These are phyloP conservation scores for Friedmanniomyces simplex DNA, from an alignment of 495 filamentous ascomycete genomes.

Conservation along the genomic window DNA sequence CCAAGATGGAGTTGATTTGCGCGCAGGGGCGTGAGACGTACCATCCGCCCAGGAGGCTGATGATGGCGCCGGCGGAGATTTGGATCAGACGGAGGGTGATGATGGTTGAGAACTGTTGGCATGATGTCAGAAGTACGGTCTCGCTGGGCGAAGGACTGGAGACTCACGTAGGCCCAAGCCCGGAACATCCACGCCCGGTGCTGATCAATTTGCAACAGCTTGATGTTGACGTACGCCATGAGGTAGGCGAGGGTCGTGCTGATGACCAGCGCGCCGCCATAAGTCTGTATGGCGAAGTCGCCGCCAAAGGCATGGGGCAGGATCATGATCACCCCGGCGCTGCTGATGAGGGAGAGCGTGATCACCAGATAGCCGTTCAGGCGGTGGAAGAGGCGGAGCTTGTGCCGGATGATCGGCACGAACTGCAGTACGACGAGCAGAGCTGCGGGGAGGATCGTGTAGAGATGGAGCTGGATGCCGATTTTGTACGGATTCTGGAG, in stretches of 20 bases:
- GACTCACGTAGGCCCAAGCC: constrained; percentile 37
- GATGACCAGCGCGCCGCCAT: constrained; percentile 31
- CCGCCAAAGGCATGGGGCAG: constrained; percentile 38
- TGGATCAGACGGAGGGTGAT: constrained; percentile 39
- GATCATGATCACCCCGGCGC: constrained; percentile 37
- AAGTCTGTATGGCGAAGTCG: constrained; percentile 31
- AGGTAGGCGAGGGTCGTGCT: constrained; percentile 27
- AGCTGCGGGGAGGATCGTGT: constrained; percentile 35
- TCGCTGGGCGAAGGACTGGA: background rate
- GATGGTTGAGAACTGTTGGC: constrained; percentile 26
- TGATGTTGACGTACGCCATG: constrained; percentile 42
- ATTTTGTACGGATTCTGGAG: constrained; percentile 26
- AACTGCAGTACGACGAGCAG: constrained; percentile 43
- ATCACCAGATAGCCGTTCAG: constrained; percentile 42
- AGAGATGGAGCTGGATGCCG: constrained; percentile 42
- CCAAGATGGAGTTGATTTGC: constrained; percentile 31
- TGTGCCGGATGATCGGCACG: constrained; percentile 40
- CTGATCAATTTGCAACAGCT: constrained; percentile 43
- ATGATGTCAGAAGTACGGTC: too few species aligned
- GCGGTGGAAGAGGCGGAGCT: constrained; percentile 39
- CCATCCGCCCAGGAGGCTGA: constrained; percentile 31
- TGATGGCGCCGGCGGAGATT: constrained; percentile 26
- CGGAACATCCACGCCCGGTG: constrained; percentile 50
- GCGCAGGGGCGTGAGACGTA: constrained; percentile 33
- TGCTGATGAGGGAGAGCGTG: constrained; percentile 32